A percentile compares a stretch with the other conserved stretches of the same genome.
phyloP scores from a whole-genome alignment of 2,329 filamentous ascomycete genomes.

The Eutypa lata region DNA sequence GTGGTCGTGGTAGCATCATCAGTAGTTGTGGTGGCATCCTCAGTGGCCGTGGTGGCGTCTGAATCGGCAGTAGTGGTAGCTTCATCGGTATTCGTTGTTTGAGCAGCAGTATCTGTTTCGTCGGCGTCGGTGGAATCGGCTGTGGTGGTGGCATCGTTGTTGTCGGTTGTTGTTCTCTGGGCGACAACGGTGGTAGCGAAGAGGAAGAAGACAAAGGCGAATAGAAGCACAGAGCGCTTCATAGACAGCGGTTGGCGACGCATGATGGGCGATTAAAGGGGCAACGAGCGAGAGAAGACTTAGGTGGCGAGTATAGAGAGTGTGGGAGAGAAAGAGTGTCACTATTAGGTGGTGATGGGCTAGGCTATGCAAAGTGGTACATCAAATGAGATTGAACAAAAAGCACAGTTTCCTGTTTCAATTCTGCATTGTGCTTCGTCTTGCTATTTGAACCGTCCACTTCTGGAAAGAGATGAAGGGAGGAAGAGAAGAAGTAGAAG shows the following conservation, averaged over 20 bases:
- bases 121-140: conserved; percentile 5
- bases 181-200: conserved; percentile 10
- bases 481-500: too few species aligned
- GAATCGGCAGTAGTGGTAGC: background rate
- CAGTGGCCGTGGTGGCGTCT: background rate
- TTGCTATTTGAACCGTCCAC: background rate
- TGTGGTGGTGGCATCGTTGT: conserved; percentile 4
- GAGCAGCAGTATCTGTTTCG: conserved; percentile 6
- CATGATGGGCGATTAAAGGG: conserved; percentile 1
- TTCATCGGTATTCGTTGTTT: conserved; percentile 3
- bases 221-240: conserved; percentile 13
- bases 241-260: conserved; percentile 1
- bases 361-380: background rate
- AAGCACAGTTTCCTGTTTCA: background rate
- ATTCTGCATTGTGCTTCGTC: background rate
- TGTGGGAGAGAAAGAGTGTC: background rate
- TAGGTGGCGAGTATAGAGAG: background rate
- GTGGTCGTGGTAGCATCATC: background rate
- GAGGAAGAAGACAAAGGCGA: conserved; percentile 4
- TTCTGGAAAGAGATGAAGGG: too few species aligned
- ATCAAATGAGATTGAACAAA: background rate
- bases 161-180: conserved; percentile 7
- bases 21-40: background rate
- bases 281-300: background rate
- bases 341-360: too few species aligned